Percentiles rank a stretch among this genome's conserved stretches.
Conservation (phyloP, 1,284 basidiomycete species). For the Stygiomarasmius scandens region DNA sequence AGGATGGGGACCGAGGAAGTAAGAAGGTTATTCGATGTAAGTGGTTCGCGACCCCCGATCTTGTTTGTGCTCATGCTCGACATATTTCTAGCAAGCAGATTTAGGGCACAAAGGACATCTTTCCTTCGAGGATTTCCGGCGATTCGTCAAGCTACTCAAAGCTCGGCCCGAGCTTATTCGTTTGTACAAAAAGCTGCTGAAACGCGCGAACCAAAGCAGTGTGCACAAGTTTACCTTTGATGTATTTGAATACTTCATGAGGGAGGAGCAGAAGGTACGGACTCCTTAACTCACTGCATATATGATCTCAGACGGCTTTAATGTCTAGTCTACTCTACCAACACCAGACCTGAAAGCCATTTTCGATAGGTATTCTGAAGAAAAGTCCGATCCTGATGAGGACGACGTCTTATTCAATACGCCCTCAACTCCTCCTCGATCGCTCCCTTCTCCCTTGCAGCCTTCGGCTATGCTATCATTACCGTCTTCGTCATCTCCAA, state of each 20-base stretch:
- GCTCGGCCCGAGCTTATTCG: constrained; percentile 79
- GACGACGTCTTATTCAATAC: neutral
- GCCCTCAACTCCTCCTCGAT: neutral
- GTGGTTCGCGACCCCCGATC: constrained; percentile 19
- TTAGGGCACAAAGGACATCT: constrained; percentile 65
- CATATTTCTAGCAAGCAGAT: constrained; percentile 65
- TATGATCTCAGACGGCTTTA: constrained; percentile 11
- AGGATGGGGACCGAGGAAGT: constrained; percentile 68
- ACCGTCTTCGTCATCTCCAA: constrained; percentile 6
- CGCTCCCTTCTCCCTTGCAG: neutral
- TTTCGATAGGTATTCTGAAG: constrained; percentile 14
- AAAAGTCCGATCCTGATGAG: neutral
- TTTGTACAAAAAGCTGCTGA: constrained; percentile 61
- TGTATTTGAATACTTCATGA: constrained; percentile 71
- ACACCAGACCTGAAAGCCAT: constrained; percentile 6
- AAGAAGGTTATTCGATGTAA: constrained; percentile 65
- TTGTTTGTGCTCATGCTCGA: neutral
- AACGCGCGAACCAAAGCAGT: neutral
- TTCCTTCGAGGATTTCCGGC: constrained; percentile 83
- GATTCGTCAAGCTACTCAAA: constrained; percentile 86
- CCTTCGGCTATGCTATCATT: neutral
- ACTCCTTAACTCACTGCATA: neutral
- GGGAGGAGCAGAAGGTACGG: constrained; percentile 63
- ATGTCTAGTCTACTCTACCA: constrained; percentile 50
- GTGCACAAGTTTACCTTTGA: constrained; percentile 36